Evolutionary conservation across 768 basidiomycete genomes (phyloP), one percentile per base, ranked within the genome.

Genomic region (Xerocomellus dryophilus): DNA sequence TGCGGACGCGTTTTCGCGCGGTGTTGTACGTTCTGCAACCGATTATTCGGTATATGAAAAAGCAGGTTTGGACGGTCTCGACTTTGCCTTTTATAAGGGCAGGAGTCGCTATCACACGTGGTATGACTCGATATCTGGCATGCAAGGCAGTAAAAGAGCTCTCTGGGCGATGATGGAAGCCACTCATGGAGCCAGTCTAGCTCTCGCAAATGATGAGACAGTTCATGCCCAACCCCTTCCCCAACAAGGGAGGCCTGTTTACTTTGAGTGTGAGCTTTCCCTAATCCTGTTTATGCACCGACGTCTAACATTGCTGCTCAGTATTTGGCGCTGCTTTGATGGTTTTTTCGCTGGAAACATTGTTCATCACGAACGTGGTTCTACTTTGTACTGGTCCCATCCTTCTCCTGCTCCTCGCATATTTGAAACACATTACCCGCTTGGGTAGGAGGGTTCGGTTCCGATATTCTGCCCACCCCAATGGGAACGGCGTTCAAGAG

Each of bases 91-190:
- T 64, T 93, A 91, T 68, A 79, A 77, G 54, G 82, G 82, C 1
- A 77, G 90, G 40, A 84, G 85, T 56, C 78, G 76, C 56, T 93
- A 93, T 59, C 91, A 93, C 66, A 92, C 90, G 0, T 79, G 78
- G 62, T 81, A 81, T 39, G 90, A 93, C 62, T 77, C 82, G 2
- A 76, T 91, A 41, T 74, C 85, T 7, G 80, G 79, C 47, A 83
- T 77, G 29, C 65, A 73, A 3, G 85, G 84, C 0, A 74, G 77
- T 12, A 74, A 77, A 59, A 77, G 72, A 34, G 73, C 85, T 8
- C 71, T 93, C 9, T 93, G 90, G 89, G 77, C 82, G 3, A 88
- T 91, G 85, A 80, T 93, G 80, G 87, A 92, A 57, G 75, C 78
- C 1, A 73, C 82, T 0, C 70, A 75, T 46, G 81, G 76, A 4